Percentiles rank a stretch among this genome's conserved stretches.
phyloP scores from a whole-genome alignment of 208 protist genomes.

The Vickermania ingenoplastis region DNA sequence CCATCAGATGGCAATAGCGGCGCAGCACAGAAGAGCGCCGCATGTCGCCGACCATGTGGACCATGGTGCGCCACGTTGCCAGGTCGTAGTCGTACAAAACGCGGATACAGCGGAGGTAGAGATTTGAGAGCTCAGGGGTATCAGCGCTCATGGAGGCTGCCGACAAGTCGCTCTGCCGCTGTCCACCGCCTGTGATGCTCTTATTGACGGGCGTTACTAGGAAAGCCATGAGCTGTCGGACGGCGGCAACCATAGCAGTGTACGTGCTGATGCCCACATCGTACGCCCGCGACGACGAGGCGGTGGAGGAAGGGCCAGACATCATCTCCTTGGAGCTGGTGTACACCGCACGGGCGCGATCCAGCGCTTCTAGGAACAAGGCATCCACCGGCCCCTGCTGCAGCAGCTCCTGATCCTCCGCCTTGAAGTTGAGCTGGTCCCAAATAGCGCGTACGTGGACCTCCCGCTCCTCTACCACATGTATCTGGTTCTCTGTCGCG shows the following conservation, averaged over 20 bases:
- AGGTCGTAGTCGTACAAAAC: conserved; percentile 55
- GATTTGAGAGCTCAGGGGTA: conserved; percentile 50
- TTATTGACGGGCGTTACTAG: conserved; percentile 11
- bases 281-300: conserved; percentile 38
- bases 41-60: conserved; percentile 65
- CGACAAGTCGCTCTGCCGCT: background rate
- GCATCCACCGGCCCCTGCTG: conserved; percentile 47
- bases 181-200: background rate
- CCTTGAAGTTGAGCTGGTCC: conserved; percentile 49
- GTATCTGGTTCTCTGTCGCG: conserved; percentile 26
- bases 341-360: conserved; percentile 49
- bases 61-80: conserved; percentile 40
- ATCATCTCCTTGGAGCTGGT: conserved; percentile 40
- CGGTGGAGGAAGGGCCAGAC: conserved; percentile 23
- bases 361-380: conserved; percentile 60
- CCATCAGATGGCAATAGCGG: conserved; percentile 79
- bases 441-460: conserved; percentile 52
- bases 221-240: conserved; percentile 53
- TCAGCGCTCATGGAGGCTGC: conserved; percentile 23
- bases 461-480: conserved; percentile 41
- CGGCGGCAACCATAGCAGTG: conserved; percentile 44
- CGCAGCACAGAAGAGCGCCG: conserved; percentile 63
- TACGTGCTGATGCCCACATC: conserved; percentile 58
- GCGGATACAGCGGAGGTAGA: conserved; percentile 56
- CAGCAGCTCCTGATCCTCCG: conserved; percentile 47